Evolutionary conservation across 441 rosid genomes (phyloP), one percentile per base, ranked within the genome.

Genomic region (Jatropha multifida): DNA sequence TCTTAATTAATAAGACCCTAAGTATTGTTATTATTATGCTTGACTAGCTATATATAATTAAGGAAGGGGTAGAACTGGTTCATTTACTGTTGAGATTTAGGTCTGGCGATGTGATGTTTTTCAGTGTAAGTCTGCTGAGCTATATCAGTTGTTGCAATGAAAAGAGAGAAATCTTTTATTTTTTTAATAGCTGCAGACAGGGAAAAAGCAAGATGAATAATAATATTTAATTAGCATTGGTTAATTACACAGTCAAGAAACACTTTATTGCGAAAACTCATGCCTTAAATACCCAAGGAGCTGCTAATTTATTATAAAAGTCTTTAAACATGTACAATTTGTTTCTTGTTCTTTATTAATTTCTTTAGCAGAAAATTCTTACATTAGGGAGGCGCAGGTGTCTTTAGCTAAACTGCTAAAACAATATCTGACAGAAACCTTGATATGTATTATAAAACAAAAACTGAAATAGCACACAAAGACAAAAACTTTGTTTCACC

Each of bases 21-120:
- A 27, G 37, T 72, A 60, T 46, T 27, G 14, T 18, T 38, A n/a
- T 27, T n/a, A 26, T 17, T 17, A 27, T 11, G 7, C 56, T 48
- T 48, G 4, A 2, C 52, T 5, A 15, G 0, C 52, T 5, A 15
- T 52, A 52, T 52, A 52, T 52, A 52, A 52, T 14, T 2, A 44
- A 66, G 56, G 40, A 17, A 38, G 41, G 38, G 4, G 13, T 38
- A 23, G 26, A 37, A 41, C 42, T 44, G 60, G 10, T 44, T 42
- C 46, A 40, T 70, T 77, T 52, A 83, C 88, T 86, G 87, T 85
- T 84, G 69, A 71, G 89, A 88, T 88, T 84, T 79, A 75, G 77
- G 68, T 77, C 74, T 75, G 79, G 79, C 71, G 89, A 80, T 66
- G 81, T 80, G 89, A 88, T 79, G 86, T 81, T 81, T 80, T 77